Conservation (phyloP, 1,284 basidiomycete species). For the Naganishia sp. region DNA sequence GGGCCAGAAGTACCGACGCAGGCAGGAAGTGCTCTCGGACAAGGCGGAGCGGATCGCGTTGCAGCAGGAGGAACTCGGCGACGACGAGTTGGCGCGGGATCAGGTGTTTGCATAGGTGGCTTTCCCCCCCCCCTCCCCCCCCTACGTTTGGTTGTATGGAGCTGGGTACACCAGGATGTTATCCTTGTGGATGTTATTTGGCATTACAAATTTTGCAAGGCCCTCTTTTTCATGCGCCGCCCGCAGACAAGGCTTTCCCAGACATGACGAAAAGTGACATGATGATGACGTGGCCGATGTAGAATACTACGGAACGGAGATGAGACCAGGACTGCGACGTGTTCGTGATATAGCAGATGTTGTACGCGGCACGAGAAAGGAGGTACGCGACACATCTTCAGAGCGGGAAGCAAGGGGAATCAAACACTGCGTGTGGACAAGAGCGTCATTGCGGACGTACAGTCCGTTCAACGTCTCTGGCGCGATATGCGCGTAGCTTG, state of each 20-base stretch:
- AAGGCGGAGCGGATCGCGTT: slow-evolving; percentile 66
- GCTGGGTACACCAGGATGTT: not conserved
- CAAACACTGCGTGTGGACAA: not conserved
- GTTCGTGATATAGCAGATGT: slow-evolving; percentile 8
- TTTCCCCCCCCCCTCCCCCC: too few species aligned
- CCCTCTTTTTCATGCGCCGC: not conserved
- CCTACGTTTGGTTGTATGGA: not conserved
- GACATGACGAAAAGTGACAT: slow-evolving; percentile 13
- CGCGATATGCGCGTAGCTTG: slow-evolving; percentile 4
- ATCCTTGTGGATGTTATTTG: not conserved
- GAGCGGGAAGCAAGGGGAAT: too few species aligned
- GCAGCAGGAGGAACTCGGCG: slow-evolving; percentile 62
- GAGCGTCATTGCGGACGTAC: not conserved
- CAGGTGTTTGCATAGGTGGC: slow-evolving; percentile 76
- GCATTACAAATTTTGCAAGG: not conserved
- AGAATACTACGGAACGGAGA: slow-evolving; percentile 12
- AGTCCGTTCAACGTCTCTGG: slow-evolving; percentile 2
- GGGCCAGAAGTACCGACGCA: slow-evolving; percentile 74
- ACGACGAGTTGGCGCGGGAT: slow-evolving; percentile 78
- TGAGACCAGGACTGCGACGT: not conserved
- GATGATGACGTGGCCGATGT: slow-evolving; percentile 12
- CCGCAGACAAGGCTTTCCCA: not conserved
- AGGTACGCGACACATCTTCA: slow-evolving; percentile 13
- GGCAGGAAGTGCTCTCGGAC: slow-evolving; percentile 77
- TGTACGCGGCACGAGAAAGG: slow-evolving; percentile 7